Conservation (phyloP, 305 asterid species). For the Fraxinus angustifolia region DNA sequence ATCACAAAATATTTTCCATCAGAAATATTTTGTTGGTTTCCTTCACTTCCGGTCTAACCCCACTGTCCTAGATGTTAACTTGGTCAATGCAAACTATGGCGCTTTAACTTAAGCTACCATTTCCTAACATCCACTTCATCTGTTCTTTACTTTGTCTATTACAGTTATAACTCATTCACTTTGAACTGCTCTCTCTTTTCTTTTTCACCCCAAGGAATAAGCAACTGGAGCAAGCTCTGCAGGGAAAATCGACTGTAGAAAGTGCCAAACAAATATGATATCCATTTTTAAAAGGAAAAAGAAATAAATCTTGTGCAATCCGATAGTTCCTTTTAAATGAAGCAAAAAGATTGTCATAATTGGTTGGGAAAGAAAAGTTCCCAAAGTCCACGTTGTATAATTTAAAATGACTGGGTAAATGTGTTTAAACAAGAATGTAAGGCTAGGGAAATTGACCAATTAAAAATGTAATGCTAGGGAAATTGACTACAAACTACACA, state of each 20-base stretch:
- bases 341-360: neutral
- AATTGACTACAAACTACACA: neutral
- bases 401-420: constrained; percentile 15
- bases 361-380: neutral
- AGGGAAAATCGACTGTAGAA: neutral
- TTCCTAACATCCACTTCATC: neutral
- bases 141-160: neutral
- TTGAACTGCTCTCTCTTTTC: neutral
- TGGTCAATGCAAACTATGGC: neutral
- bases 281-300: neutral
- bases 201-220: neutral
- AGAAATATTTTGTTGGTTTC: neutral
- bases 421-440: neutral
- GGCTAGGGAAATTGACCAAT: neutral
- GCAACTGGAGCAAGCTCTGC: neutral
- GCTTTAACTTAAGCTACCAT: neutral
- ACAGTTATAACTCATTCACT: neutral
- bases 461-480: neutral
- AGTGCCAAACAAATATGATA: neutral
- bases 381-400: neutral
- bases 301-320: neutral
- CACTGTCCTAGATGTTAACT: neutral
- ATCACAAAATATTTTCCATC: neutral
- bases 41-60: neutral
- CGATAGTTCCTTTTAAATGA: neutral